Evolutionary conservation across 192 early-diverging fungal genomes (phyloP), one percentile per base, ranked within the genome.

Genomic region (Entrophospora sp.): DNA sequence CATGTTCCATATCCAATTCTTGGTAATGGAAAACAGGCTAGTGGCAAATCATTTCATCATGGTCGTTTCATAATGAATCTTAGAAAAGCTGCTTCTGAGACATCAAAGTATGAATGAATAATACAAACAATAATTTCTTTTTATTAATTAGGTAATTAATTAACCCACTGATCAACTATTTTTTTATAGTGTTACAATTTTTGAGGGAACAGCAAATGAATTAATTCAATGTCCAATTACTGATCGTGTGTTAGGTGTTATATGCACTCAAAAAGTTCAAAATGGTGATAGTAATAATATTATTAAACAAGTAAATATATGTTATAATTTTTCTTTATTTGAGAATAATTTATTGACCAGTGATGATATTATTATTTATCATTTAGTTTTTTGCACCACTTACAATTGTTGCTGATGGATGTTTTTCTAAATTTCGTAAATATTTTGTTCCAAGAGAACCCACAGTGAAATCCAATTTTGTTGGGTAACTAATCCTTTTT

Each of bases 341-440:
- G n/a, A n/a, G n/a, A n/a, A n/a, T n/a, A n/a, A n/a, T n/a, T n/a
- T n/a, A n/a, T n/a, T n/a, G 45, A 9, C 46, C 63, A 6, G 51
- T 67, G 3, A 27, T 49, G 6, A 37, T 35, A 8, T 48, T 36
- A 16, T 24, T 37, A 7, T 18, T 37, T 14, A 25, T 35, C 20
- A 38, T 37, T 22, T 24, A 79, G 73, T 80, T 74, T 35, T 84
- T 78, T 73, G 89, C 91, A n/a, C 85, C 89, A 13, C 76, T 96
- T 14, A 91, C 88, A 1, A 77, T 96, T 64, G 87, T 98, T 22
- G 89, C 87, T 22, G 95, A 98, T 71, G 95, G 95, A n/a, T 89
- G 89, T 68, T 91, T 91, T 57, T 96, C 94, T 65, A 94, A 91
- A 73, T 98, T 96, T 72, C 81, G 95, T 37, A 92, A 89, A 61